Evolutionary conservation across 805 yeast genomes (phyloP).

Genomic region (Saccharomycopsis amapae): DNA sequence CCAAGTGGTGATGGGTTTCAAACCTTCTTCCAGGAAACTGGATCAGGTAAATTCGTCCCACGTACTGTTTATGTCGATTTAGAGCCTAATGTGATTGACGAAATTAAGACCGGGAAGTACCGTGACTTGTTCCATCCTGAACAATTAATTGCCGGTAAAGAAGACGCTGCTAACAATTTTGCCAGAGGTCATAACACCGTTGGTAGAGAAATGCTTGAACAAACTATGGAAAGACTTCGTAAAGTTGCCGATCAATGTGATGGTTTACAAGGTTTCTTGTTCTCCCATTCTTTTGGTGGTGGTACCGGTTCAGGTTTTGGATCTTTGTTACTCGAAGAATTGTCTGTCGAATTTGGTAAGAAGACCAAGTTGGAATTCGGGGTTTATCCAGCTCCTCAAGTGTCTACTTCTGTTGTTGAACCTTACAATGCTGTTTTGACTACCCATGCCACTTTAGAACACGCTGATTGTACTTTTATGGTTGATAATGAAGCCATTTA

Average conservation of each 20-base stretch:
- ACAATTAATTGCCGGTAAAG: conserved; percentile 93
- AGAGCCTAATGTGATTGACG: conserved; percentile 97
- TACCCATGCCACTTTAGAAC: conserved; percentile 95
- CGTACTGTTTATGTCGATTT: conserved; percentile 95
- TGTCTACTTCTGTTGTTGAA: conserved; percentile 94
- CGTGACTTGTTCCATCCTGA: conserved; percentile 95
- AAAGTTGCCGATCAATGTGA: conserved; percentile 95
- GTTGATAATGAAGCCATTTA: conserved; percentile 98
- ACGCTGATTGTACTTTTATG: conserved; percentile 98
- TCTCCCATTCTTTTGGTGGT: conserved; percentile 97
- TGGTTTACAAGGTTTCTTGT: conserved; percentile 94
- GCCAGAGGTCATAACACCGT: conserved; percentile 99
- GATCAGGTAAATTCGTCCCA: conserved; percentile 94
- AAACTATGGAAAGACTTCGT: conserved; percentile 89
- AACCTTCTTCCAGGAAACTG: conserved; percentile 93
- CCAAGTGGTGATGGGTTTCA: conserved; percentile 95
- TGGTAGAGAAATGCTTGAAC: conserved; percentile 92
- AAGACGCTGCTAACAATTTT: conserved; percentile 97
- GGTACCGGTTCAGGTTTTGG: conserved; percentile 99
- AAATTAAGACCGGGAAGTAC: conserved; percentile 91
- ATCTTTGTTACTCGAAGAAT: conserved; percentile 83
- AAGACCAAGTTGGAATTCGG: conserved; percentile 97
- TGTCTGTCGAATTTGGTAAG: conserved; percentile 88
- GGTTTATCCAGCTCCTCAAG: conserved; percentile 97
- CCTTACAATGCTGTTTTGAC: conserved; percentile 97